Conservation (phyloP, 768 basidiomycete species). For the Galerina marginata region DNA sequence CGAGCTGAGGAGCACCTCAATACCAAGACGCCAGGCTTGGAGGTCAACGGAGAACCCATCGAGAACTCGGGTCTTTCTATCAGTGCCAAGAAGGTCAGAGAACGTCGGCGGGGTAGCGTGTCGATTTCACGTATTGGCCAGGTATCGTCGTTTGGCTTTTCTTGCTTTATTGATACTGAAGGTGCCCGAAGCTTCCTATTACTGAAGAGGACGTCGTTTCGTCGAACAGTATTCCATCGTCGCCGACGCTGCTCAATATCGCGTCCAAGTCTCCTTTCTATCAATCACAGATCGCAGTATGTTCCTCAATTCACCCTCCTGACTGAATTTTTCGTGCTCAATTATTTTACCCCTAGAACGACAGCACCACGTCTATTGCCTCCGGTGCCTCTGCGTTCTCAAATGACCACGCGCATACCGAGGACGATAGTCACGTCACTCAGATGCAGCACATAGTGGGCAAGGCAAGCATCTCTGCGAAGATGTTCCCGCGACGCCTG, state of each 20-base stretch:
- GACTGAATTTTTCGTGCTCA: background rate
- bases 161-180: background rate
- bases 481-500: conserved; percentile 52
- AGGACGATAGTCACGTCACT: conserved; percentile 53
- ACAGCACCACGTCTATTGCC: conserved; percentile 48
- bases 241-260: conserved; percentile 42
- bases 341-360: conserved; percentile 38
- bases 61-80: conserved; percentile 19
- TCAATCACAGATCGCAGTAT: conserved; percentile 48
- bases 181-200: conserved; percentile 15
- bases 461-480: conserved; percentile 46
- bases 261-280: conserved; percentile 54
- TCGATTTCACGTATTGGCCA: conserved; percentile 68
- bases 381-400: conserved; percentile 43
- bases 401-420: conserved; percentile 39
- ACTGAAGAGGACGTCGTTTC: conserved; percentile 29
- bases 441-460: conserved; percentile 53
- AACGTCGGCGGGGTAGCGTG: conserved; percentile 53
- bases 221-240: conserved; percentile 29
- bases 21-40: conserved; percentile 4
- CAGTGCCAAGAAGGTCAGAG: conserved; percentile 36
- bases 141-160: conserved; percentile 36
- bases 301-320: conserved; percentile 14
- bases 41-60: conserved; percentile 17
- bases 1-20: conserved; percentile 45